Evolutionary conservation across 306 rosid genomes (phyloP), one percentile per base, ranked within the genome.

Genomic region (Cucurbita moschata): DNA sequence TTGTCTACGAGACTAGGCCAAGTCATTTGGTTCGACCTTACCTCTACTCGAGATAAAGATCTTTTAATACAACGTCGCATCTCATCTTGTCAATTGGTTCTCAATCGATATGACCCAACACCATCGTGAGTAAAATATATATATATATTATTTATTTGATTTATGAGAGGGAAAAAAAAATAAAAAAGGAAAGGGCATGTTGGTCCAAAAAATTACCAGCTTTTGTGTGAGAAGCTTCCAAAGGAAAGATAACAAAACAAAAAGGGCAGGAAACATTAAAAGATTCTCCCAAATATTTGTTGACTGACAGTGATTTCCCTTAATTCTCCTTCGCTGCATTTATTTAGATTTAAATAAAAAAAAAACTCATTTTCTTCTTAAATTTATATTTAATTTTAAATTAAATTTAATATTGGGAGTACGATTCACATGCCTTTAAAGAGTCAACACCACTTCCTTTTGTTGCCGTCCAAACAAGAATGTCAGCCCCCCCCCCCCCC

Each of bases 221-320:
- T 79, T 78, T 80, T 58, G 38, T 38, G 7, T 81, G 51, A 77
- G 84, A 80, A 80, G 42, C 74, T 79, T 89, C 87, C 87, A 84
- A 82, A 77, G 59, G 84, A 79, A 82, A 78, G 54, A 77, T 76
- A 80, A 83, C 86, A 85, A 84, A 74, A 69, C 87, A 85, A 84
- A 74, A 69, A 26, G 72, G 79, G 50, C 47, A 60, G 23, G 75
- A 54, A 81, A 73, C 76, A 79, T 30, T 30, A 70, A 61, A 59
- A 84, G 86, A 87, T 82, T 79, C 88, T 75, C 83, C 61, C 79
- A 79, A 81, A 83, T 85, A 79, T 88, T 77, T 77, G 77, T 74
- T 72, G 90, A 87, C n/a, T 72, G 90, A 87, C n/a, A 76, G 81
- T 52, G 92, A 87, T 79, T 62, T 47, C 13, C 79, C 77, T 71